Evolutionary conservation across 495 filamentous ascomycete species (phyloP).

Genomic region (Tuber magnatum): DNA sequence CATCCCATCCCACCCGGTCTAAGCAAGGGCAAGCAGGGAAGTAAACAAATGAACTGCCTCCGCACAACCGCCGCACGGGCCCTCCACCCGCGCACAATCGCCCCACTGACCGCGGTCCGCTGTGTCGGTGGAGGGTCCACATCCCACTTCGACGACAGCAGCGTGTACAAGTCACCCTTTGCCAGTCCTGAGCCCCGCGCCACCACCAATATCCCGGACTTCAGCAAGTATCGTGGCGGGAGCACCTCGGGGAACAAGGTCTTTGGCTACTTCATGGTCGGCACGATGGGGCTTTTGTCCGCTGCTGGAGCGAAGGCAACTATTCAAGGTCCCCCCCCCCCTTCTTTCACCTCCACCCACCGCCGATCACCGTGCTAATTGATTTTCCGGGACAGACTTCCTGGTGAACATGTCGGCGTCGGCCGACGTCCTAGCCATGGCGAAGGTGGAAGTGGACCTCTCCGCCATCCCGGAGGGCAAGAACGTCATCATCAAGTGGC

Average conservation of each 20-base stretch:
- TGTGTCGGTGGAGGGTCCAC: constrained; percentile 30
- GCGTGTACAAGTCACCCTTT: constrained; percentile 40
- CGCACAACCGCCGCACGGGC: constrained; percentile 28
- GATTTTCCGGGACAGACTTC: constrained; percentile 62
- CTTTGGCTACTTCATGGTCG: constrained; percentile 97
- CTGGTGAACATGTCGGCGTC: constrained; percentile 99
- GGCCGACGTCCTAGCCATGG: constrained; percentile 96
- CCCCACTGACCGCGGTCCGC: constrained; percentile 13
- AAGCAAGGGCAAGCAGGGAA: not conserved
- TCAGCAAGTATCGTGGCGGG: constrained; percentile 75
- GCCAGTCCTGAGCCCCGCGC: constrained; percentile 30
- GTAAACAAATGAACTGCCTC: constrained; percentile 33
- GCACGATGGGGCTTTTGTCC: constrained; percentile 79
- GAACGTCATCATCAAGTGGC: constrained; percentile 99
- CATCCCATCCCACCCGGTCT: not conserved
- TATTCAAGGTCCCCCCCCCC: constrained; percentile 63
- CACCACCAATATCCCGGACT: constrained; percentile 76
- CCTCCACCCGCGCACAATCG: constrained; percentile 28
- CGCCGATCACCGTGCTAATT: not conserved
- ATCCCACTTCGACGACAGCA: constrained; percentile 18
- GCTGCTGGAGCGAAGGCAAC: constrained; percentile 94
- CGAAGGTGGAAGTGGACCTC: constrained; percentile 97
- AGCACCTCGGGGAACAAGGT: constrained; percentile 64
- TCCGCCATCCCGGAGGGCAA: constrained; percentile 92
- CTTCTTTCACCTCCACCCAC: not conserved